phyloP scores from a whole-genome alignment of 2,329 filamentous ascomycete species.

The Penicillium concentricum region DNA sequence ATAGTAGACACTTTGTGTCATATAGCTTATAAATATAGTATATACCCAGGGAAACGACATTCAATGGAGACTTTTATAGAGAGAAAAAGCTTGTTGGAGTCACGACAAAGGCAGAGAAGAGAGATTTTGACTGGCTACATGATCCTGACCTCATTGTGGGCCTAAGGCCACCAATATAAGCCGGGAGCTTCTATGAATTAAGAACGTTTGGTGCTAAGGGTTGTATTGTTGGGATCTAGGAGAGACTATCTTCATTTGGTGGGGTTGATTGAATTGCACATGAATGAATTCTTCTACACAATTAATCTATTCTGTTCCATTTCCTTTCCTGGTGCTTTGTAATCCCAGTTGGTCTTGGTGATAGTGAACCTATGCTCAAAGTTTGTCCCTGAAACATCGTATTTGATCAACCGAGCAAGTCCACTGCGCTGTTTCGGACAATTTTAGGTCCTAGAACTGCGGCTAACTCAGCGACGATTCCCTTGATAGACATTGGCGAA shows the following conservation, averaged over 20 bases:
- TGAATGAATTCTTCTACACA: not conserved
- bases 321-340: too few relatives aligned
- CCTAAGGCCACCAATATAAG: not conserved
- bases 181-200: not conserved
- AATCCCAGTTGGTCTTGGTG: not conserved
- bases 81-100: too few relatives aligned
- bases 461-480: slow-evolving; percentile 48
- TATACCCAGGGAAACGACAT: too few relatives aligned
- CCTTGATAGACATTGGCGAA: slow-evolving; percentile 47
- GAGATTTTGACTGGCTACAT: too few relatives aligned
- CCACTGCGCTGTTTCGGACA: slow-evolving; percentile 41
- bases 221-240: not conserved
- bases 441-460: slow-evolving; percentile 46
- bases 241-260: not conserved
- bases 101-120: too few relatives aligned
- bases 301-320: not conserved
- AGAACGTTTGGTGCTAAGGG: too few relatives aligned
- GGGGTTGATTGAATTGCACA: not conserved
- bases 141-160: too few relatives aligned
- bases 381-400: not conserved
- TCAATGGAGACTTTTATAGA: too few relatives aligned
- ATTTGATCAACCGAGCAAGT: slow-evolving; percentile 35
- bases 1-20: not conserved
- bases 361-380: not conserved
- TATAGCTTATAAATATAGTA: not conserved